phyloP scores from a whole-genome alignment of 2,329 filamentous ascomycete species.

The Aureobasidium mangrovei region DNA sequence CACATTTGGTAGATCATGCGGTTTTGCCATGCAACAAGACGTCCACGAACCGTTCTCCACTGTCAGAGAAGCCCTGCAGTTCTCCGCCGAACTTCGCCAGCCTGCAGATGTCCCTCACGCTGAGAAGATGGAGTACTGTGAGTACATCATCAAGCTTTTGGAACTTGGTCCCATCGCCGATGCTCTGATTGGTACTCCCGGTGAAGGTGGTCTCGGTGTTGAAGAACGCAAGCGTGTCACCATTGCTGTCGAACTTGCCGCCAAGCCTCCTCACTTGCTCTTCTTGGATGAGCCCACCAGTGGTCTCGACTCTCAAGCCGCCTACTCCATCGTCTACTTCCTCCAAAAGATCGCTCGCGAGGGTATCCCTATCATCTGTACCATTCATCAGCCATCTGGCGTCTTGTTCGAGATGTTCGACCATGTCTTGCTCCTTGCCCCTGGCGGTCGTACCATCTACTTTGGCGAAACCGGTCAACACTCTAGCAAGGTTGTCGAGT shows the following conservation, averaged over 20 bases:
- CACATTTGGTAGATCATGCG: conserved; percentile 56
- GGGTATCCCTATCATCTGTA: conserved; percentile 38
- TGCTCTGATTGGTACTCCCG: conserved; percentile 61
- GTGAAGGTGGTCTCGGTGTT: conserved; percentile 48
- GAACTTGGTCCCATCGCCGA: conserved; percentile 58
- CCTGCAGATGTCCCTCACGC: conserved; percentile 43
- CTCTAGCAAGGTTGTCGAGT: conserved; percentile 32
- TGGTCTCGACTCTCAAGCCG: conserved; percentile 55
- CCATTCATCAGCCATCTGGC: conserved; percentile 53
- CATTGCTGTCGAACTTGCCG: conserved; percentile 39
- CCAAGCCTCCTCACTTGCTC: conserved; percentile 48
- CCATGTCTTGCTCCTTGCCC: conserved; percentile 34
- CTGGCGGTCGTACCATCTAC: conserved; percentile 38
- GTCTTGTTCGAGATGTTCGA: conserved; percentile 40
- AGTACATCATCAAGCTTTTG: conserved; percentile 58
- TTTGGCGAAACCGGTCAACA: conserved; percentile 39
- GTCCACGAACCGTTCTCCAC: conserved; percentile 48
- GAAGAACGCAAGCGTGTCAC: conserved; percentile 55
- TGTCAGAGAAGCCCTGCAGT: conserved; percentile 46
- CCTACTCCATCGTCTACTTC: conserved; percentile 55
- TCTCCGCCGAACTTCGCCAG: conserved; percentile 50
- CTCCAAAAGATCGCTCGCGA: conserved; percentile 49
- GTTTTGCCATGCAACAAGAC: conserved; percentile 67
- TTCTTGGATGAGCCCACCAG: conserved; percentile 53
- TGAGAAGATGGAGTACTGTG: conserved; percentile 56